These are phyloP conservation scores for Penicillium concentricum DNA, from an alignment of 2,329 filamentous ascomycete species.

Conservation along the genomic window DNA sequence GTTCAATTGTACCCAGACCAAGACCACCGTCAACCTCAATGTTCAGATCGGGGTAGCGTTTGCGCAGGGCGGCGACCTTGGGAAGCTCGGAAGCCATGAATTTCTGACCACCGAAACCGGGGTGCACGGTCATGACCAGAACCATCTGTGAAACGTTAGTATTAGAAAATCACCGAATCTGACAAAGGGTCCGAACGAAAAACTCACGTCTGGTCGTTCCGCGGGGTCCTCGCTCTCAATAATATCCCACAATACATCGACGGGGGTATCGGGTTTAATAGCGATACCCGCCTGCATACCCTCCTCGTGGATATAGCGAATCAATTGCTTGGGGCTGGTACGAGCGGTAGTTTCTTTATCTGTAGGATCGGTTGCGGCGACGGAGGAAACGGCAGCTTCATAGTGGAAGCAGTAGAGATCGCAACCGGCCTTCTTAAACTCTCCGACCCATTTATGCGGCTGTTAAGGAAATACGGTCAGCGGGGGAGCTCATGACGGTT, in stretches of 20 bases:
- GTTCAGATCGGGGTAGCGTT: slow-evolving; percentile 85
- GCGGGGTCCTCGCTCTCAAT: slow-evolving; percentile 69
- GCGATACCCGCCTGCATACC: slow-evolving; percentile 92
- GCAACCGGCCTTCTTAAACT: slow-evolving; percentile 90
- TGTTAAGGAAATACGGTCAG: slow-evolving; percentile 36
- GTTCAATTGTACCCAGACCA: slow-evolving; percentile 83
- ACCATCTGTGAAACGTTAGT: slow-evolving; percentile 69
- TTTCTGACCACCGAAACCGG: slow-evolving; percentile 95
- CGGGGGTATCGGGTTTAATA: slow-evolving; percentile 87
- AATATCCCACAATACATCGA: slow-evolving; percentile 90
- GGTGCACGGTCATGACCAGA: slow-evolving; percentile 96
- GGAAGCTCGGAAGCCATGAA: slow-evolving; percentile 96
- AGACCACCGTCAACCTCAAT: slow-evolving; percentile 97
- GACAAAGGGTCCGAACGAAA: background rate
- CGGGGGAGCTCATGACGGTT: background rate
- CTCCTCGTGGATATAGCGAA: slow-evolving; percentile 83
- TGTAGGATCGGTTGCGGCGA: slow-evolving; percentile 77
- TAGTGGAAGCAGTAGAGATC: slow-evolving; percentile 99
- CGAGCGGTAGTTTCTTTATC: slow-evolving; percentile 62
- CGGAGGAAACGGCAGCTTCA: slow-evolving; percentile 82
- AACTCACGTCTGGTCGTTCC: slow-evolving; percentile 83
- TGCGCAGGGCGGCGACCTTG: slow-evolving; percentile 81
- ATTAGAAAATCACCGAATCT: background rate
- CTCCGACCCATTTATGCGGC: slow-evolving; percentile 98
- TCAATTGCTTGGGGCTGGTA: slow-evolving; percentile 80